Conservation (phyloP, 148 eudicot genomes). For the Rhododendron mucronatum region DNA sequence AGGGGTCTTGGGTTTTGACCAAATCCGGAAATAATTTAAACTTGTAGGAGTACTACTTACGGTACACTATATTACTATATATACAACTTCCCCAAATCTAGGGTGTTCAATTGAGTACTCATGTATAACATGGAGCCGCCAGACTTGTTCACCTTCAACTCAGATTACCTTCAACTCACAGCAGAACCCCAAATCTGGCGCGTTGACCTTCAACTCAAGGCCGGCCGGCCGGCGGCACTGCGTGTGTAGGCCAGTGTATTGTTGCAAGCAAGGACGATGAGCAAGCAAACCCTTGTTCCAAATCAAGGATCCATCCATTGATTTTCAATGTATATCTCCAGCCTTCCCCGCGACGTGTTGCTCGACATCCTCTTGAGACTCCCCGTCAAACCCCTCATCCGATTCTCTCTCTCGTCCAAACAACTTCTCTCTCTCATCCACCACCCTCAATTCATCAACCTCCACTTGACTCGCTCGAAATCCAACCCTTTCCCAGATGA, state of each 20-base stretch:
- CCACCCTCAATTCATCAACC: conserved; percentile 12
- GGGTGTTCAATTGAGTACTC: no score
- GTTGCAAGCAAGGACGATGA: background rate
- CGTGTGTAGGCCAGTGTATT: background rate
- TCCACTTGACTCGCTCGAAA: conserved; percentile 6
- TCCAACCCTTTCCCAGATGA: conserved; percentile 8
- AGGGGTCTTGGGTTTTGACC: no score
- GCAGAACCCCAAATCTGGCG: no score
- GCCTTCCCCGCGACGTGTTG: conserved; percentile 13
- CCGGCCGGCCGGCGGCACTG: no score
- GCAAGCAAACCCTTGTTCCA: background rate
- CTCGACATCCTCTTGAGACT: conserved; percentile 14
- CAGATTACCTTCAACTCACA: no score
- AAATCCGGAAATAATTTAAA: no score
- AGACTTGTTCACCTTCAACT: no score
- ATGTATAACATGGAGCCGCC: no score
- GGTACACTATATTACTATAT: no score
- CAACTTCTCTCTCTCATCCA: background rate
- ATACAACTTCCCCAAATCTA: no score
- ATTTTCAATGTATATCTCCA: background rate
- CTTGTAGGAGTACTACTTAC: no score
- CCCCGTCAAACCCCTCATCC: conserved; percentile 16
- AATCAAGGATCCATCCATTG: background rate
- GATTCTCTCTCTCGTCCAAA: conserved; percentile 9
- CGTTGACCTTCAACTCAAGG: no score